These are phyloP conservation scores for Penicillium soppii DNA, from an alignment of 495 filamentous ascomycete species.

Conservation along the genomic window DNA sequence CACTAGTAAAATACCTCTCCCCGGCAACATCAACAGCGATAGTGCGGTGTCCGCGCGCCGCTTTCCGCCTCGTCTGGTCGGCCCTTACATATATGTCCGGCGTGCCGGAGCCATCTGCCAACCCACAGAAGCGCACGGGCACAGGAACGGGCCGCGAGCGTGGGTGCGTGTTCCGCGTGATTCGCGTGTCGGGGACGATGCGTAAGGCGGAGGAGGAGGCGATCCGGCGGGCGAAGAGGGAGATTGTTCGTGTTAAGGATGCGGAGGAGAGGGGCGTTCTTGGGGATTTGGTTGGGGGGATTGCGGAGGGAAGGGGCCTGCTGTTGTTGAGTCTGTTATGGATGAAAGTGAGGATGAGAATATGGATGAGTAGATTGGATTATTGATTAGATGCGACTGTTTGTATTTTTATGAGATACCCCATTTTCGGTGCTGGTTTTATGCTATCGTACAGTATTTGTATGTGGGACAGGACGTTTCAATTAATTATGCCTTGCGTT, in stretches of 20 bases:
- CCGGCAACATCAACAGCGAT: conserved; percentile 92
- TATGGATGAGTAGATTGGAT: conserved; percentile 24
- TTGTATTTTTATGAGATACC: conserved; percentile 35
- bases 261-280: conserved; percentile 42
- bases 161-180: conserved; percentile 78
- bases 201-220: conserved; percentile 88
- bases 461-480: not conserved
- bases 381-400: conserved; percentile 1
- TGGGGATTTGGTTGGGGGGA: conserved; percentile 35
- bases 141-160: conserved; percentile 33
- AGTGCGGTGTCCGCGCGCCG: conserved; percentile 70
- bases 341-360: conserved; percentile 53
- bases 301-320: conserved; percentile 17
- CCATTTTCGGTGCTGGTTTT: conserved; percentile 3
- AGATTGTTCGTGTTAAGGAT: conserved; percentile 63
- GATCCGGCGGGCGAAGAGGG: conserved; percentile 68
- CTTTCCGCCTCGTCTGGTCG: conserved; percentile 86
- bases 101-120: conserved; percentile 47
- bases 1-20: conserved; percentile 86
- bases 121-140: conserved; percentile 33
- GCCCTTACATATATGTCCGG: conserved; percentile 79
- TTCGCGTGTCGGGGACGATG: conserved; percentile 91
- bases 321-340: conserved; percentile 22
- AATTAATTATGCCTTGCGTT: conserved; percentile 36
- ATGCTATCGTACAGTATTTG: not conserved